These are phyloP conservation scores for Malus asiatica DNA, from an alignment of 306 rosid genomes.

Conservation along the genomic window DNA sequence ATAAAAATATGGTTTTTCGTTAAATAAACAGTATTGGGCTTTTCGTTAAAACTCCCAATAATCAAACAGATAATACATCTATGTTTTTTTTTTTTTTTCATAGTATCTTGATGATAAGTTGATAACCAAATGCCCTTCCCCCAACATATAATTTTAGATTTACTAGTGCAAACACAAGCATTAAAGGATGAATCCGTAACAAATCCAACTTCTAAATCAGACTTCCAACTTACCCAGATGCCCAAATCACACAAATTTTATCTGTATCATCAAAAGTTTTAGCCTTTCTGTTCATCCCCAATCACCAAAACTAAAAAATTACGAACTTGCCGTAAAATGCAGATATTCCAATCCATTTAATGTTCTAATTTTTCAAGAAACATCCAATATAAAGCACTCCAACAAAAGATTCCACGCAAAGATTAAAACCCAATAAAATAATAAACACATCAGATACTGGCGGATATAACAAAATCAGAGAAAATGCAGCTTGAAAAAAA, in stretches of 20 bases:
- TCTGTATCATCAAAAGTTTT: neutral
- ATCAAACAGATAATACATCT: neutral
- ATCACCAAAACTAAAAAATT: neutral
- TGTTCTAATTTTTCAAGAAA: neutral
- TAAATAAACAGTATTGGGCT: no score
- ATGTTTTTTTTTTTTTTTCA: neutral
- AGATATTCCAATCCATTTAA: neutral
- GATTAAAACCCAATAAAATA: neutral
- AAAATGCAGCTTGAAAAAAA: slow-evolving; percentile 2
- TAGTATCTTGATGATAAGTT: neutral
- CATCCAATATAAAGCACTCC: neutral
- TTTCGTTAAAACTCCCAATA: neutral
- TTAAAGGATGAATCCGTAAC: neutral
- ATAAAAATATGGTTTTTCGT: no score
- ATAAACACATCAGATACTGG: neutral
- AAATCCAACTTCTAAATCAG: neutral
- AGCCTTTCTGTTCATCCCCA: neutral
- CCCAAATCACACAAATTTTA: neutral
- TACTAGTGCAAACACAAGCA: neutral
- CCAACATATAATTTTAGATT: neutral
- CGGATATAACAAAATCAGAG: neutral
- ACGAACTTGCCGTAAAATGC: neutral
- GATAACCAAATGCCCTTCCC: neutral
- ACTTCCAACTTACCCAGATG: neutral
- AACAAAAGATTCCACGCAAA: neutral